Percentiles rank a stretch among this genome's conserved stretches.
phyloP scores from a whole-genome alignment of 2,329 filamentous ascomycete species.

The Pyrenochaeta sp. region DNA sequence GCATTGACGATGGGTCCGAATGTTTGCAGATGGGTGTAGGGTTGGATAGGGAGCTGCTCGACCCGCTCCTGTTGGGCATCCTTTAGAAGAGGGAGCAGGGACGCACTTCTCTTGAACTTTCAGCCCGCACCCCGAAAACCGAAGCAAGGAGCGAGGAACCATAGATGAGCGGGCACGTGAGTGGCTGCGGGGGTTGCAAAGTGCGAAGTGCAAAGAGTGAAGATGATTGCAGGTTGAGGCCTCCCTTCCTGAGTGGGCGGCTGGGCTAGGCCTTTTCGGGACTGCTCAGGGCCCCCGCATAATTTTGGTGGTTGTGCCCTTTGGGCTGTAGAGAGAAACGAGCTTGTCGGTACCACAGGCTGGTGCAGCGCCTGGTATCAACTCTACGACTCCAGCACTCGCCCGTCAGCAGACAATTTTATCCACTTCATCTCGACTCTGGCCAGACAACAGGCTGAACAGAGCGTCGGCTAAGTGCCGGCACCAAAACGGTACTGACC shows the following conservation, averaged over 20 bases:
- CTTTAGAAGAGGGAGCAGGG: not conserved
- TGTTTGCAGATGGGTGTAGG: not conserved
- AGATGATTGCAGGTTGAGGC: not conserved
- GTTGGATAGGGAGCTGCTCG: not conserved
- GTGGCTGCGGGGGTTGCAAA: no score
- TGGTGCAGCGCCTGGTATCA: not conserved
- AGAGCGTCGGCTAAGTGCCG: constrained; percentile 12
- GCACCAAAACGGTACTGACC: not conserved
- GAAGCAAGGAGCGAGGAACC: no score
- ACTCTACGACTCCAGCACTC: not conserved
- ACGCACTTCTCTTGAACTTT: not conserved
- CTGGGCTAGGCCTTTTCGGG: no score
- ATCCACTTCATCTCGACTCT: not conserved
- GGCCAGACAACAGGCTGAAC: constrained; percentile 2
- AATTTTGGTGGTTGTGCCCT: no score
- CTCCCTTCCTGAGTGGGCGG: no score
- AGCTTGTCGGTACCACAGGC: not conserved
- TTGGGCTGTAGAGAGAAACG: no score
- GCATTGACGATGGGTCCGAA: not conserved
- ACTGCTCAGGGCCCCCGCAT: no score
- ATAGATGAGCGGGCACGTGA: no score
- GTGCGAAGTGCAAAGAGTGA: no score
- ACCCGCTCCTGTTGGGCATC: not conserved
- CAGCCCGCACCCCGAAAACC: not conserved
- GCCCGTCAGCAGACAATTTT: no score